phyloP scores from a whole-genome alignment of 768 basidiomycete genomes.

The Trametes punicea region DNA sequence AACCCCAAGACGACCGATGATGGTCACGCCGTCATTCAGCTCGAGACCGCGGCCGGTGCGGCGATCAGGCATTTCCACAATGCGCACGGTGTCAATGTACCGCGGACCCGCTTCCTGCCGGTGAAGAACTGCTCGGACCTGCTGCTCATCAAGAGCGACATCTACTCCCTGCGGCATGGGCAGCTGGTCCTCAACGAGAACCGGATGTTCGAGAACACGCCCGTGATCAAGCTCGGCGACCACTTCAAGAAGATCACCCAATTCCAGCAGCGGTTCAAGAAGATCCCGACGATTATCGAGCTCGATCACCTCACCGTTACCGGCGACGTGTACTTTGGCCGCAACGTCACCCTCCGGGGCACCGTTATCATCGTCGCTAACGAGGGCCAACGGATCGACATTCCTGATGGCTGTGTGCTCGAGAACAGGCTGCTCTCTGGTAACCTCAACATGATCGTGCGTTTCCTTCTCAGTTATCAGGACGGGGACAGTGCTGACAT shows the following conservation, averaged over 20 bases:
- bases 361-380: conserved; percentile 87
- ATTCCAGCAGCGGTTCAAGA: conserved; percentile 95
- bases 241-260: conserved; percentile 95
- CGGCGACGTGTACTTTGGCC: conserved; percentile 88
- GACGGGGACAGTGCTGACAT: not conserved
- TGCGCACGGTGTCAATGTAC: conserved; percentile 93
- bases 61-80: conserved; percentile 93
- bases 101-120: conserved; percentile 90
- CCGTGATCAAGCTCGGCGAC: conserved; percentile 96
- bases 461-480: conserved; percentile 22
- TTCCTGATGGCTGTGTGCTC: conserved; percentile 55
- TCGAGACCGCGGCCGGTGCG: conserved; percentile 71
- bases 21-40: conserved; percentile 72
- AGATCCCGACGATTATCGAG: conserved; percentile 86
- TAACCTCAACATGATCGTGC: conserved; percentile 69
- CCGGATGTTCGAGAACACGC: conserved; percentile 82
- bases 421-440: conserved; percentile 69
- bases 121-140: conserved; percentile 87
- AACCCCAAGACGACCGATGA: conserved; percentile 87
- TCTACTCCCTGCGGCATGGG: conserved; percentile 88
- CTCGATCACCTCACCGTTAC: conserved; percentile 93
- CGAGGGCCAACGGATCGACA: conserved; percentile 57
- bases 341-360: conserved; percentile 80
- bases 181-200: conserved; percentile 80
- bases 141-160: conserved; percentile 86